Evolutionary conservation across 345 rosid genomes (phyloP).

Genomic region (Psidium guajava): DNA sequence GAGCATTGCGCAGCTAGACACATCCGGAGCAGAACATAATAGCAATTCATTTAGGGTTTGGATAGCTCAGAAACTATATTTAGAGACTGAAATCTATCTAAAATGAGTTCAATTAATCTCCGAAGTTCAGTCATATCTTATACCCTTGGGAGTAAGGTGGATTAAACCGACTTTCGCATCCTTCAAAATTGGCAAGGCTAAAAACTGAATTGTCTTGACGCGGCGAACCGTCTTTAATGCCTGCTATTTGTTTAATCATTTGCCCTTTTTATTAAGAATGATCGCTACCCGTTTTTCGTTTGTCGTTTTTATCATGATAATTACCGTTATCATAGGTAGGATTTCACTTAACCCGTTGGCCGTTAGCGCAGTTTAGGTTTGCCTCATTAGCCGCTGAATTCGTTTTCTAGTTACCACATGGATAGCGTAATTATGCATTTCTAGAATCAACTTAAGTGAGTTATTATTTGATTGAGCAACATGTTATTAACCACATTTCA

Average conservation of each 20-base stretch:
- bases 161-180: neutral
- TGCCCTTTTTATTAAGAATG: neutral
- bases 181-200: neutral
- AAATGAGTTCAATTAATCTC: neutral
- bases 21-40: neutral
- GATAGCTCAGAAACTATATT: neutral
- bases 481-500: neutral
- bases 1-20: neutral
- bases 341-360: neutral
- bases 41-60: neutral
- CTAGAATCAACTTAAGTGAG: neutral
- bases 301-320: neutral
- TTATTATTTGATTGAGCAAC: neutral
- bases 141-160: neutral
- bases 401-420: neutral
- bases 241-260: neutral
- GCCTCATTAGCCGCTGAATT: neutral
- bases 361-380: neutral
- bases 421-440: neutral
- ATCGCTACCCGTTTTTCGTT: neutral
- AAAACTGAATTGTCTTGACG: neutral
- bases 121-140: too few relatives aligned
- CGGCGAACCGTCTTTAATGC: neutral
- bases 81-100: neutral
- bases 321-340: neutral